Percentiles rank a stretch among this genome's conserved stretches.
Conservation (phyloP, 2,329 filamentous ascomycete species). For the Fusarium luffae region DNA sequence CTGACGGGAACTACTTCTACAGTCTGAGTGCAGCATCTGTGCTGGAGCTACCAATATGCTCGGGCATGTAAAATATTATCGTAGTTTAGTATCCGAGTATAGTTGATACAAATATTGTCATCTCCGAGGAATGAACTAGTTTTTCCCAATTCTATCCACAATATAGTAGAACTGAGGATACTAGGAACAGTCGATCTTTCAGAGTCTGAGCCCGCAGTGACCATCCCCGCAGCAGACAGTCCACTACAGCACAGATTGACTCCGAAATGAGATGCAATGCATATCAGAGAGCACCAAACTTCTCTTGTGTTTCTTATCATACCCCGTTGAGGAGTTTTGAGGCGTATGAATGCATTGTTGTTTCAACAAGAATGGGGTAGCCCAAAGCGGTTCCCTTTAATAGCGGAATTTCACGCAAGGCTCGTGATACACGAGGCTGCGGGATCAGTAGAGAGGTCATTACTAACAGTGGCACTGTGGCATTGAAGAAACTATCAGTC, state of each 20-base stretch:
- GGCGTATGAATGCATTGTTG: not conserved
- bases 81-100: not conserved
- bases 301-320: not conserved
- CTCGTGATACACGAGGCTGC: slow-evolving; percentile 13
- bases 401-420: slow-evolving; percentile 3
- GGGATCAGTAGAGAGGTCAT: slow-evolving; percentile 8
- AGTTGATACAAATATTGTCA: slow-evolving; percentile 17
- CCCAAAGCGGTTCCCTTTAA: not conserved
- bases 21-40: not conserved
- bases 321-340: not conserved
- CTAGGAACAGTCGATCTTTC: not conserved
- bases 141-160: not conserved
- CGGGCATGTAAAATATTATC: not conserved
- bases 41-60: not conserved
- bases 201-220: not conserved
- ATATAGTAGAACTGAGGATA: not conserved
- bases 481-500: slow-evolving; percentile 10
- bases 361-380: not conserved
- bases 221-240: not conserved
- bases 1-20: not conserved
- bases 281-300: not conserved
- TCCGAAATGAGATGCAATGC: not conserved
- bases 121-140: slow-evolving; percentile 14
- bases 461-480: slow-evolving; percentile 10
- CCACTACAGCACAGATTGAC: not conserved